Evolutionary conservation across 306 rosid genomes (phyloP).

Genomic region (Trifolium subterraneum): DNA sequence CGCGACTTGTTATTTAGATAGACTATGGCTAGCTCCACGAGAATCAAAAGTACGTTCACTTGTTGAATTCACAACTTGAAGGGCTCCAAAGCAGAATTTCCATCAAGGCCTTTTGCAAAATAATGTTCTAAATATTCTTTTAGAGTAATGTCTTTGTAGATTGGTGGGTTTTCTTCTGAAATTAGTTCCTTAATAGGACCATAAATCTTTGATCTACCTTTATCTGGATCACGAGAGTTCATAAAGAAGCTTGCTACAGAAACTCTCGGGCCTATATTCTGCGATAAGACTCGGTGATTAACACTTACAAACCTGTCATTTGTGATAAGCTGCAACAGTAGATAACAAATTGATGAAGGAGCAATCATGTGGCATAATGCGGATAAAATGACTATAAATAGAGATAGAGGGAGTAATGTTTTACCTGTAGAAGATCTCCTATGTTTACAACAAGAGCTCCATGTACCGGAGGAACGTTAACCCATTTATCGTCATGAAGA

Average conservation of each 20-base stretch:
- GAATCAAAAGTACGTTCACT: neutral
- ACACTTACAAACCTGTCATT: conserved; percentile 48
- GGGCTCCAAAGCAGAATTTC: conserved; percentile 40
- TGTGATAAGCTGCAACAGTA: conserved; percentile 46
- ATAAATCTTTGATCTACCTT: conserved; percentile 34
- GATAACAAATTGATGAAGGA: neutral
- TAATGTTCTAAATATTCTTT: conserved; percentile 3
- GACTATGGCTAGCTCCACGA: neutral
- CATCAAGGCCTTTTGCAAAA: conserved; percentile 44
- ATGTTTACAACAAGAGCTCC: neutral
- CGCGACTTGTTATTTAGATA: neutral
- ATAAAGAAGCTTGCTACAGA: conserved; percentile 48
- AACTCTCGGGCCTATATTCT: conserved; percentile 45
- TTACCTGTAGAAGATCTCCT: conserved; percentile 32
- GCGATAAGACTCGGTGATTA: conserved; percentile 44
- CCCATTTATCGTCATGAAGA: neutral
- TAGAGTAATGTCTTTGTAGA: conserved; percentile 30
- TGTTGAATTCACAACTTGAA: conserved; percentile 46
- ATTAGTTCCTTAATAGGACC: conserved; percentile 66
- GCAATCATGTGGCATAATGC: neutral
- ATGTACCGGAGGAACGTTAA: neutral
- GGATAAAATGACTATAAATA: no score
- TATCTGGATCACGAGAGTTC: neutral
- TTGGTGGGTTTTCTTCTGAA: conserved; percentile 57
- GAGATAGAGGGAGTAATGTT: neutral